Evolutionary conservation across 495 filamentous ascomycete genomes (phyloP).

Genomic region (Penicillium paxilli): DNA sequence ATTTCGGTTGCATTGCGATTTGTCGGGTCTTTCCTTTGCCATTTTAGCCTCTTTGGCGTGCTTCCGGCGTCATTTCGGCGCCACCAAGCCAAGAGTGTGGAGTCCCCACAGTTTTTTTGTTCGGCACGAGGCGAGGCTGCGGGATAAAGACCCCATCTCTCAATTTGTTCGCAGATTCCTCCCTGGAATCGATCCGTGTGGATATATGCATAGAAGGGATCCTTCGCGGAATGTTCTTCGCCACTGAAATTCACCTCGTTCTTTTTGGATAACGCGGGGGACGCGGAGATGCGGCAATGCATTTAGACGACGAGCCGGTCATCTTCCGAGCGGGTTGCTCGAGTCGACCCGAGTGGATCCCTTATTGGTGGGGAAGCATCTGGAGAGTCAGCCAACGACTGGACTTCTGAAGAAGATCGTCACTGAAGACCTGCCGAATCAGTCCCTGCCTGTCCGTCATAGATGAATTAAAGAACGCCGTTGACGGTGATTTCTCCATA

Average conservation of each 20-base stretch:
- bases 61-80: background rate
- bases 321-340: constrained; percentile 11
- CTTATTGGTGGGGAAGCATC: background rate
- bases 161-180: background rate
- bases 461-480: background rate
- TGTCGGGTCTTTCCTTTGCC: background rate
- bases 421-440: constrained; percentile 7
- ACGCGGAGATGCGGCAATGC: constrained; percentile 13
- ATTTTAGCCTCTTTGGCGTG: background rate
- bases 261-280: background rate
- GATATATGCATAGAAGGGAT: background rate
- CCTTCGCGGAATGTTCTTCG: background rate
- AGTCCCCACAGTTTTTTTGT: constrained; percentile 2
- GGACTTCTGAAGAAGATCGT: constrained; percentile 7
- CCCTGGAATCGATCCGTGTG: background rate
- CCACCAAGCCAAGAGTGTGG: background rate
- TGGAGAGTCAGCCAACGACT: background rate
- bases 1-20: background rate
- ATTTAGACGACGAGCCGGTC: constrained; percentile 12
- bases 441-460: background rate
- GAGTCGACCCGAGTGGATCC: constrained; percentile 17
- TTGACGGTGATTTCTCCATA: background rate
- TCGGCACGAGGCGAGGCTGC: background rate
- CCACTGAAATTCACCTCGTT: background rate
- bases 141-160: background rate